phyloP scores from a whole-genome alignment of 1,284 basidiomycete species.

The Puccinia horiana region DNA sequence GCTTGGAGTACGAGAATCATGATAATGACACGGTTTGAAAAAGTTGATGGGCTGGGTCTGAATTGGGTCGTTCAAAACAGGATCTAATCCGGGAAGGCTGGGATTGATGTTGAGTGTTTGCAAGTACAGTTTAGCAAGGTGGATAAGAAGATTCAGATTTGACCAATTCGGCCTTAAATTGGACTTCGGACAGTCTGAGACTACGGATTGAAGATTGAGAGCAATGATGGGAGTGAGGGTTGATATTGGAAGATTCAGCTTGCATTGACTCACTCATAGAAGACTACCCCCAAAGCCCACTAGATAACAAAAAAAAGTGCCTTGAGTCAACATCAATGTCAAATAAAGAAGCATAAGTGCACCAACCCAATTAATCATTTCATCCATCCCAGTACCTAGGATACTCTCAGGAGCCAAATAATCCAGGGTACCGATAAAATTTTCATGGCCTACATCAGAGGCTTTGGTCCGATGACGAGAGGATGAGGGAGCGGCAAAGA shows the following conservation, averaged over 20 bases:
- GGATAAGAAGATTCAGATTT: slow-evolving; percentile 41
- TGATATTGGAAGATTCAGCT: slow-evolving; percentile 7
- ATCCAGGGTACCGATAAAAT: slow-evolving; percentile 91
- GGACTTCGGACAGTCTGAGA: slow-evolving; percentile 5
- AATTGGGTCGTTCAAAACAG: neutral
- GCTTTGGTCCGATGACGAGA: slow-evolving; percentile 16
- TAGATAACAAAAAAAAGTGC: slow-evolving; percentile 46
- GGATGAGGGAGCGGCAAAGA: neutral
- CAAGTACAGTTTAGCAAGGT: slow-evolving; percentile 17
- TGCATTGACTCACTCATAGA: slow-evolving; percentile 69
- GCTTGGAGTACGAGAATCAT: neutral
- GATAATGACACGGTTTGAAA: neutral
- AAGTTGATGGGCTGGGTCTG: slow-evolving; percentile 12
- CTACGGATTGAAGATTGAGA: slow-evolving; percentile 36
- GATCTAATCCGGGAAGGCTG: slow-evolving; percentile 16
- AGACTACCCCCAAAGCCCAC: slow-evolving; percentile 97
- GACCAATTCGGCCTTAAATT: slow-evolving; percentile 6
- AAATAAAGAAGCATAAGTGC: slow-evolving; percentile 49
- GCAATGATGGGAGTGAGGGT: neutral
- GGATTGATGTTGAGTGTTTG: slow-evolving; percentile 30
- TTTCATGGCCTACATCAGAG: slow-evolving; percentile 50
- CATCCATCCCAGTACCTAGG: slow-evolving; percentile 89
- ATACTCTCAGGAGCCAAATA: slow-evolving; percentile 96
- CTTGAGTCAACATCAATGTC: neutral
- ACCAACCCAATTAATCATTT: slow-evolving; percentile 93